Base-by-base conservation (phyloP, 2,329 filamentous ascomycete species). In the Pseudocercospora fijiensis region DNA sequence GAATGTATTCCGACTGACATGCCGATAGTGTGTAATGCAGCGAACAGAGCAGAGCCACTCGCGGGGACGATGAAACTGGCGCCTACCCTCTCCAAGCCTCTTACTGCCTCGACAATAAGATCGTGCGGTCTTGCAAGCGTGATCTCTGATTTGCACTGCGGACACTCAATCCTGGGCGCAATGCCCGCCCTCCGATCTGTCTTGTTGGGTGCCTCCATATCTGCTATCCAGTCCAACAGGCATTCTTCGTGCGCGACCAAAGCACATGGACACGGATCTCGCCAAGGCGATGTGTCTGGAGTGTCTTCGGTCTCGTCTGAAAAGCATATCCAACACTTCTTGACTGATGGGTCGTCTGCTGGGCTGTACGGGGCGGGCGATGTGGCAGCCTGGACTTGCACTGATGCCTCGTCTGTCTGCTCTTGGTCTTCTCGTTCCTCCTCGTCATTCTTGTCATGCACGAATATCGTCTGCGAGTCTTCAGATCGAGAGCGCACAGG, bases 161-260 rank as follows among this genome's bases (percentile, higher is more conserved):
- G 94, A 75, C 95, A 99, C 60, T 86, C 81, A 67, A 97, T 86
- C 65, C 88, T 87, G 60, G 86, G 86, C 27, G 74, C 75, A 24
- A 75, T 82, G 76, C 74, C 84, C 77, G 64, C 77, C 75, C 65
- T 76, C 69, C 80, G 77, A 68, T 80, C 78, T 65, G 80, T 73
- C 18, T 84, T 78, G 41, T 80, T 83, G 1, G 85, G 85, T 22
- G 84, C 81, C 78, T 97, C 92, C 74, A 92, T 86, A 74, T 96
- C 92, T n/a, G 91, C 89, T 18, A 98, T 89, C 93, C 93, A 99
- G 72, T 92, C 90, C 43, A 98, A 83, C 69, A 98, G 84, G 75
- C 93, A 96, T 65, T 87, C 85, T 76, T 98, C 92, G 76, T 99
- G 95, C 1, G 93, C 95, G 61, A 91, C 90, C 43, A 99, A 83